Evolutionary conservation across 2,329 filamentous ascomycete species (phyloP).

Genomic region (Aspergillus felis): DNA sequence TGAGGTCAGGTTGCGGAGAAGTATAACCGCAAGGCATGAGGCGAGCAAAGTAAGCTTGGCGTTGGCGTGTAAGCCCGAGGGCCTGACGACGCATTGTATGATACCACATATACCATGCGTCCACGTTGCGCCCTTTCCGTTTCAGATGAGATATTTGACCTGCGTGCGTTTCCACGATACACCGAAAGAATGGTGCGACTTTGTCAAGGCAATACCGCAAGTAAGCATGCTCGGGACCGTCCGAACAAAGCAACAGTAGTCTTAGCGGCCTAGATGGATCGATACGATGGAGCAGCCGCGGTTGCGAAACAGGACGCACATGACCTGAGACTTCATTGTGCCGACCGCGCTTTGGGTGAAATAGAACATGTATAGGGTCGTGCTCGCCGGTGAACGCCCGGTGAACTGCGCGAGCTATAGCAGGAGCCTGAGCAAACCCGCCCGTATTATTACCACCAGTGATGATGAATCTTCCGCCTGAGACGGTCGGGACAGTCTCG

Average conservation of each 20-base stretch:
- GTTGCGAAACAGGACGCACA: neutral
- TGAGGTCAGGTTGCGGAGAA: neutral
- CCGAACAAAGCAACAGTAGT: neutral
- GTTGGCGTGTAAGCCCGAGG: neutral
- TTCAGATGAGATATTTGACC: neutral
- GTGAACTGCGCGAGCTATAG: neutral
- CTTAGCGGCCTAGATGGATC: neutral
- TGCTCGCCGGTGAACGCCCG: neutral
- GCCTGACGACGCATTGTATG: neutral
- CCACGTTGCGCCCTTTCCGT: neutral
- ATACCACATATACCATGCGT: neutral
- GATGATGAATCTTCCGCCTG: neutral
- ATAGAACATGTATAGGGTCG: conserved; percentile 3
- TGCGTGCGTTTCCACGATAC: neutral
- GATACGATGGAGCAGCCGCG: neutral
- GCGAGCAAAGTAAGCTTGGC: neutral
- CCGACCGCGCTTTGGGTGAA: neutral
- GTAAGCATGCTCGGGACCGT: neutral
- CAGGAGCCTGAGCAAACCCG: conserved; percentile 3
- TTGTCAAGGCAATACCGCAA: neutral
- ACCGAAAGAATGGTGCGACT: neutral
- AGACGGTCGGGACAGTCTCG: neutral
- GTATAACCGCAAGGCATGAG: neutral
- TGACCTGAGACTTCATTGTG: too few species aligned
- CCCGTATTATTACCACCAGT: conserved; percentile 4